Evolutionary conservation across 495 filamentous ascomycete genomes (phyloP), one percentile per base, ranked within the genome.

Genomic region (Penicillium desertorum): DNA sequence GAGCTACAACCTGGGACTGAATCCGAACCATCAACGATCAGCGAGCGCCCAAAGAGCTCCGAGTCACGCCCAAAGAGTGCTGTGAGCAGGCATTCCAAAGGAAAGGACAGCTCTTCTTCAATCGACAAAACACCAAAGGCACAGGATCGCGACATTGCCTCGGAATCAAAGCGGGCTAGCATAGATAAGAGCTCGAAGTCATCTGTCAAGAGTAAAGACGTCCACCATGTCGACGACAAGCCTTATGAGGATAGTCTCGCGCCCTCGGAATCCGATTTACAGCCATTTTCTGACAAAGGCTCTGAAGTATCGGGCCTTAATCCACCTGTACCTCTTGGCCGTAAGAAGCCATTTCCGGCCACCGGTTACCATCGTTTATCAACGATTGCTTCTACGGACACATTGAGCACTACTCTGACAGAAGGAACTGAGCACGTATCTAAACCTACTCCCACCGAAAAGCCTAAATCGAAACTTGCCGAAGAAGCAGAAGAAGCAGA

Each of bases 361-460:
- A 88, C 81, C 16, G 85, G 86, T 7, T 62, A 74, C n/a, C 83
- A 89, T 62, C 81, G 83, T 56, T 71, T 91, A 25, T 90, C 89
- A n/a, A 91, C 88, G 0, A 91, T 90, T 51, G 76, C 80, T 9
- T 89, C 88, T 53, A 73, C 78, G 10, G 86, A 87, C 57, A 83
- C 83, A 3, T 77, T 84, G 62, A 83, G 74, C 54, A 78, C 53
- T 3, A 55, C 77, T 20, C 57, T 66, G 39, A 73, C 66, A 7
- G 80, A 85, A 41, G 50, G n/a, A 10, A 57, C 62, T 9, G 49
- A 43, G 20, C 34, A 60, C 1, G 16, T 53, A 1, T 57, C 62
- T 4, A 58, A 69, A 14, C 59, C 61, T 39, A 14, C 27, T 2
- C 1, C 25, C 5, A 37, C 23, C 2, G 48, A 57, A 22, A 39